These are phyloP conservation scores for Fonsecaea pugnacius DNA, from an alignment of 2,329 filamentous ascomycete species.

Conservation along the genomic window DNA sequence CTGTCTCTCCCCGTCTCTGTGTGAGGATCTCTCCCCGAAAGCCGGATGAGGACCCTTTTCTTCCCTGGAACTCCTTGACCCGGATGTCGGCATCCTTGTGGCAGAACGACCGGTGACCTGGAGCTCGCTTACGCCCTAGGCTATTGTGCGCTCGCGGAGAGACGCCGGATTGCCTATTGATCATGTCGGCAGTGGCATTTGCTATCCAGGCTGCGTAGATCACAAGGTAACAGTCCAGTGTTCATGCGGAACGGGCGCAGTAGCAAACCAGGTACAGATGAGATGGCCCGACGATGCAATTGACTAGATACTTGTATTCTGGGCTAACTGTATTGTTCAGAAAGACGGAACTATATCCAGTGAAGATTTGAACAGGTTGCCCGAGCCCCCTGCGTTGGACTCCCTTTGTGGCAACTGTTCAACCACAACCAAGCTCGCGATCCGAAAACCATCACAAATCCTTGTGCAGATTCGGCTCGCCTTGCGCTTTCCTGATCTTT, in stretches of 20 bases:
- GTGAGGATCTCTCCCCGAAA: background rate
- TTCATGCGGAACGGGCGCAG: background rate
- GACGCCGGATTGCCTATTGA: background rate
- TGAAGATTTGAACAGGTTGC: background rate
- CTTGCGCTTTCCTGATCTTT: constrained; percentile 14
- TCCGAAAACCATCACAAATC: constrained; percentile 3
- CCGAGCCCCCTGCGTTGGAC: background rate
- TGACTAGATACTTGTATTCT: background rate
- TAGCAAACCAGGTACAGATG: background rate
- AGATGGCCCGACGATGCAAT: background rate
- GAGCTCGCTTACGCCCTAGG: background rate
- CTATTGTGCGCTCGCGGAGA: background rate
- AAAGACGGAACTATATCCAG: background rate
- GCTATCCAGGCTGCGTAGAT: background rate
- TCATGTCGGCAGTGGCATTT: background rate
- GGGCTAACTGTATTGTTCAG: background rate
- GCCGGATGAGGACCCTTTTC: background rate
- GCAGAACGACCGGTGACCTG: background rate
- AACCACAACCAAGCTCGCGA: background rate
- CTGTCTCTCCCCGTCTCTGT: no score
- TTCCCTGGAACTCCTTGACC: background rate
- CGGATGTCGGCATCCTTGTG: background rate
- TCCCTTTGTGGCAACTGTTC: background rate
- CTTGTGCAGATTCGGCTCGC: constrained; percentile 14
- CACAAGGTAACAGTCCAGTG: background rate